Percentiles rank a stretch among this genome's conserved stretches.
Evolutionary conservation across 176 grass and related monocot genomes (phyloP).

Genomic region (Hordeum marinum): DNA sequence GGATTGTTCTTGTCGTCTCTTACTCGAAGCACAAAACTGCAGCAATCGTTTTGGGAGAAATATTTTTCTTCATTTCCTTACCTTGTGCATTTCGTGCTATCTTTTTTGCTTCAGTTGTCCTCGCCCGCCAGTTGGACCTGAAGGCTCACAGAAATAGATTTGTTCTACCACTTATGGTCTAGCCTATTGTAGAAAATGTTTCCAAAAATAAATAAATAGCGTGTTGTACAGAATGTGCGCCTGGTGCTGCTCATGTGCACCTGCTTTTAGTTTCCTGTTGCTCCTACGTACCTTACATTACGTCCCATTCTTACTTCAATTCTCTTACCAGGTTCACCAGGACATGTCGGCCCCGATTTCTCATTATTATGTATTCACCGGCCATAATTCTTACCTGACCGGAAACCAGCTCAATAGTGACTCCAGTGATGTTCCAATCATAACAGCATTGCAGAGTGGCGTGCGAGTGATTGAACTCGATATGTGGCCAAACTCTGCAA

Average conservation of each 20-base stretch:
- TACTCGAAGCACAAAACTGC: neutral
- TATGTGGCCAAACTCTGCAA: slow-evolving; percentile 89
- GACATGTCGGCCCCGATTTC: slow-evolving; percentile 83
- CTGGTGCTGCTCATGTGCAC: neutral
- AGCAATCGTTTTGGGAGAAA: neutral
- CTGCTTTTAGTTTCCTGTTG: neutral
- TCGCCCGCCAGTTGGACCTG: neutral
- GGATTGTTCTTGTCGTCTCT: neutral
- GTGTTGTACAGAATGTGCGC: neutral
- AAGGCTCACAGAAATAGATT: neutral
- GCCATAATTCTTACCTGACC: slow-evolving; percentile 91
- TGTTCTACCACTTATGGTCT: neutral
- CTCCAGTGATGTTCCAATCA: slow-evolving; percentile 84
- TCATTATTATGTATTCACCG: slow-evolving; percentile 82
- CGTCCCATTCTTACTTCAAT: neutral
- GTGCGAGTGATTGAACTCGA: slow-evolving; percentile 92
- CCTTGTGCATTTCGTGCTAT: neutral
- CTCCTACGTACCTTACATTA: neutral
- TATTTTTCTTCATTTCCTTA: neutral
- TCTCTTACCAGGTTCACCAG: slow-evolving; percentile 70
- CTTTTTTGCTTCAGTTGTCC: neutral
- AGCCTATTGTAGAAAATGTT: neutral
- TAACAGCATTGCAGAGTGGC: slow-evolving; percentile 66
- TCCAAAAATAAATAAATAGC: no score
- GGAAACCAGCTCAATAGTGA: slow-evolving; percentile 95